These are phyloP conservation scores for Inga oerstediana DNA, from an alignment of 306 rosid genomes.

Conservation along the genomic window DNA sequence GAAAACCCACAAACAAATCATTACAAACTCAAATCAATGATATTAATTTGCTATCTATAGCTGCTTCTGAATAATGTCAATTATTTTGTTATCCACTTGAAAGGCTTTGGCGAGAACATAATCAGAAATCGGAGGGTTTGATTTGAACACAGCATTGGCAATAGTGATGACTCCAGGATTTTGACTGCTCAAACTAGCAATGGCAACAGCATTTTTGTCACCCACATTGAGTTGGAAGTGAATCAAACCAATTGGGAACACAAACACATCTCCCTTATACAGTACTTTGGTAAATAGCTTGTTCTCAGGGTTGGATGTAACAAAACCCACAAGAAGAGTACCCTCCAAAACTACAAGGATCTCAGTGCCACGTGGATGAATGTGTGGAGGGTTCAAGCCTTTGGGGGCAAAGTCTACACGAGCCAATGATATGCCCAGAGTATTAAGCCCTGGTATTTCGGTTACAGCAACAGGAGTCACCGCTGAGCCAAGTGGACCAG, in stretches of 20 bases:
- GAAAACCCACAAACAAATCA: too few relatives aligned
- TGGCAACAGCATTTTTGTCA: slow-evolving; percentile 29
- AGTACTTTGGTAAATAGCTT: neutral
- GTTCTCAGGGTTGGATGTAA: slow-evolving; percentile 4
- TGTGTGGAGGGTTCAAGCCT: neutral
- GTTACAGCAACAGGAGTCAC: slow-evolving; percentile 16
- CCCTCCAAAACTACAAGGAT: slow-evolving; percentile 34
- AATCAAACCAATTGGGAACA: slow-evolving; percentile 11
- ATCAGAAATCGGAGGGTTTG: slow-evolving; percentile 36
- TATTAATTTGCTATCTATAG: neutral
- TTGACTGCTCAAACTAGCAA: slow-evolving; percentile 30
- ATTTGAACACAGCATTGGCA: slow-evolving; percentile 36
- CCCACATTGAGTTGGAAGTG: slow-evolving; percentile 38
- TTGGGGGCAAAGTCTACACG: neutral
- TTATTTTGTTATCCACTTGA: slow-evolving; percentile 29
- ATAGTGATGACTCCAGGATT: slow-evolving; percentile 26
- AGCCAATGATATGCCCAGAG: slow-evolving; percentile 28
- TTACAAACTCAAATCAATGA: too few relatives aligned
- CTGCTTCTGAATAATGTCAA: slow-evolving; percentile 28
- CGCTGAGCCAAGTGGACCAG: slow-evolving; percentile 1
- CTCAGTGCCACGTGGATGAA: neutral
- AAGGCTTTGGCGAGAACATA: slow-evolving; percentile 42
- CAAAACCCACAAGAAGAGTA: slow-evolving; percentile 24
- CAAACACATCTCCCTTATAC: slow-evolving; percentile 5
- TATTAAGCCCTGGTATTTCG: slow-evolving; percentile 19